Evolutionary conservation across 768 basidiomycete species (phyloP), one percentile per base, ranked within the genome.

Genomic region (Daedaleopsis sinensis): DNA sequence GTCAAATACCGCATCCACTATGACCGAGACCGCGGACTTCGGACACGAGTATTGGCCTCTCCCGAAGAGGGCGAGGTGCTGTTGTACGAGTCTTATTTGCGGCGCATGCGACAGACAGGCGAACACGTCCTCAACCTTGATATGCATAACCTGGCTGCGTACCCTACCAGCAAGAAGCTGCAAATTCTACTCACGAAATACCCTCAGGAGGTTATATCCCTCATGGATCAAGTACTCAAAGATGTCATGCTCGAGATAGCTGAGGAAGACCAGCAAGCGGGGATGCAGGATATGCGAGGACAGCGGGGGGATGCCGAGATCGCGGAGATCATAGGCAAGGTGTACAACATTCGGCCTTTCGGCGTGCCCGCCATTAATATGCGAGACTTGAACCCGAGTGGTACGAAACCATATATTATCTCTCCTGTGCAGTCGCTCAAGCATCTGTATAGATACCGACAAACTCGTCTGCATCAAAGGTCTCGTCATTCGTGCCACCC

Each of bases 381-480:
- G 96, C 84, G 97, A 57, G 91, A 91, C 51, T 80, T 99, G 56
- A 98, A 98, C 72, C 97, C 97, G 5, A 88, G 83, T 59, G 96
- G 96, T 94, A 66, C 61, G 79, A 70, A 46, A 15, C 44, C 18
- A 18, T 18, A 19, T n/a, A 9, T 1, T 9, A 19, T 46, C 32
- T 58, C 12, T 53, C 19, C 46, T 55, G 36, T 27, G 11, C 32
- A 10, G 13, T 49, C 19, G 21, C 21, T 61, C 38, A 37, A 42
- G 49, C 24, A 48, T 32, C 32, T 12, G 12, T 32, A 37, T 63
- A 98, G 97, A 99, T 71, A 99, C 97, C 67, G 97, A 99, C 82
- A 97, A 98, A 75, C 87, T 99, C 19, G 91, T 97, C 19, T 89
- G 86, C 58, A 90, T 99, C 78, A 97, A 96, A 73, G 97, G 97